phyloP scores from a whole-genome alignment of 2,329 filamentous ascomycete species.

The Calycina herbarum region DNA sequence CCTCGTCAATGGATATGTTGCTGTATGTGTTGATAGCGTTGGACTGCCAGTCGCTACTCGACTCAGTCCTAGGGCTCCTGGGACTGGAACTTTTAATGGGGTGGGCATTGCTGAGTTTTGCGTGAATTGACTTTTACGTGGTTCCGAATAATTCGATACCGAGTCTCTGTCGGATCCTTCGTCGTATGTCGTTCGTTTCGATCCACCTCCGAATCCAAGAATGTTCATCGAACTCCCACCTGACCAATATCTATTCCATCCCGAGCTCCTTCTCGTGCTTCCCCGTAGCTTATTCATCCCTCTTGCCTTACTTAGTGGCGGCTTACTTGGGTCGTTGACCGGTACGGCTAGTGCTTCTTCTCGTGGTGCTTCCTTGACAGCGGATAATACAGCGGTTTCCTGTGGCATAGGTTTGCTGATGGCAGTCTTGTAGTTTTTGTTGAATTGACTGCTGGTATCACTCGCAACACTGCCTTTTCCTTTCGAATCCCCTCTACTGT shows the following conservation, averaged over 20 bases:
- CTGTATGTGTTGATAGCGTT: conserved; percentile 56
- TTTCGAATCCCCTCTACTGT: conserved; percentile 45
- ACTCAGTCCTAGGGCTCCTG: conserved; percentile 55
- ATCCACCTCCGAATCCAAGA: conserved; percentile 53
- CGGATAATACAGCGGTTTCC: conserved; percentile 32
- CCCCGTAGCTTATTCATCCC: conserved; percentile 20
- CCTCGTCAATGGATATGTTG: conserved; percentile 52
- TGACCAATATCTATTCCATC: conserved; percentile 78
- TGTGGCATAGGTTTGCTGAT: conserved; percentile 62
- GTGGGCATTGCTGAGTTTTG: conserved; percentile 70
- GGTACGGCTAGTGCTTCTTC: conserved; percentile 40
- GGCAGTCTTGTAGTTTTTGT: conserved; percentile 60
- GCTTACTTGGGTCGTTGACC: conserved; percentile 32
- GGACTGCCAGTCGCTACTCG: conserved; percentile 70
- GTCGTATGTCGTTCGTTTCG: conserved; percentile 43
- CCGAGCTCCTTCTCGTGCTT: conserved; percentile 56
- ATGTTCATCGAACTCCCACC: conserved; percentile 69
- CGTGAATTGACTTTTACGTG: conserved; percentile 48
- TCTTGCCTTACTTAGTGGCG: conserved; percentile 21
- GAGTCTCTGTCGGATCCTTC: conserved; percentile 47
- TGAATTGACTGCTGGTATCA: conserved; percentile 57
- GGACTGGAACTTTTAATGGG: conserved; percentile 64
- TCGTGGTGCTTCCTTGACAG: conserved; percentile 34
- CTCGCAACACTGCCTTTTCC: conserved; percentile 58
- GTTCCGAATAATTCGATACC: conserved; percentile 53